Base-by-base conservation (phyloP, 2,329 filamentous ascomycete genomes). In the Diaporthe eres region DNA sequence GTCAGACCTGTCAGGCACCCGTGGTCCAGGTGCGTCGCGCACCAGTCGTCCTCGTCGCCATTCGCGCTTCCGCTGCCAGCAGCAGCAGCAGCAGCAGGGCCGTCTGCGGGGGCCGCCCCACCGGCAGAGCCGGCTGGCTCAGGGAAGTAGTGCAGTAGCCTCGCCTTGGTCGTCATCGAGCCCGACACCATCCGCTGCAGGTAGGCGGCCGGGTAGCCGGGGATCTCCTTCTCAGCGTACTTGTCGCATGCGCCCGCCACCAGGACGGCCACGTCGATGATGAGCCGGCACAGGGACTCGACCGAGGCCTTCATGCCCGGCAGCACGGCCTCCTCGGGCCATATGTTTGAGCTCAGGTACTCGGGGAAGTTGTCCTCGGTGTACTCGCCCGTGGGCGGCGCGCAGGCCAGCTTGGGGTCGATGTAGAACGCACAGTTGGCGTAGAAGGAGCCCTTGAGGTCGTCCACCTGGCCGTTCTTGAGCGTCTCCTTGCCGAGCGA, bases 1-100 rank as follows among this genome's bases (percentile, higher is more conserved):
- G 97, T 99, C 47, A 99, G 88, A 19, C 96, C 96, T 0, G 97
- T 99, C 44, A 99, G 89, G 82, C 96, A 98, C 58, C 97, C 95
- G 81, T 98, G 95, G 84, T 98, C 96, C 74, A 97, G 87, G 83
- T 97, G 94, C 1, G 94, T 95, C 4, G 95, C 94, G 84, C 96
- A 99, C 97, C 97, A 99, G 85, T 97, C 94, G 83, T 98, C 96
- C 77, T 95, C 93, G 72, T 83, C 84, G 55, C 84, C 83, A 12
- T 83, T 82, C 19, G 81, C 85, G 51, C 82, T 82, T n/a, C 79
- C 80, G 34, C 74, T 5, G 4, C 4, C 31, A 31, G 4, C 53
- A 78, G 84, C 53, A 78, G 84, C 81, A 22, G 83, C 44, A 78
- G 84, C 53, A 78, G 84, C 81, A n/a, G 83, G 25, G 31, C 65